Base-by-base conservation (phyloP, 2,329 filamentous ascomycete genomes). In the Aquanectria penicillioides region DNA sequence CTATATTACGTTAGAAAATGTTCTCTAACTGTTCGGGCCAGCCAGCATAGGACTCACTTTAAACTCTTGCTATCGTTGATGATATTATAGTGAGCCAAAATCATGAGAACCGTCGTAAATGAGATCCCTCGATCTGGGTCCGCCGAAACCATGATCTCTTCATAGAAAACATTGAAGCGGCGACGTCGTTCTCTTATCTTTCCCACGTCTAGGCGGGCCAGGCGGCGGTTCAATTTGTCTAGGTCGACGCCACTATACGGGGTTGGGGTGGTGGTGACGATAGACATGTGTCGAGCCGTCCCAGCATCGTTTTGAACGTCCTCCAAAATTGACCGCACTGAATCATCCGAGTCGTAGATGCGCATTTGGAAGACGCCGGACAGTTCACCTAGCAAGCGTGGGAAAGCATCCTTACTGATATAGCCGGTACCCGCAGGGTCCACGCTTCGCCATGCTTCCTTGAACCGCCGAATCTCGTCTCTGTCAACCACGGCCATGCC, bases 31-130 rank as follows among this genome's bases (percentile, higher is more conserved):
- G 2, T 6, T 7, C 15, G 13, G 4, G 12, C 12, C 12, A 12
- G 13, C 12, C n/a, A n/a, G n/a, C 7, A 5, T n/a, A 17, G 36
- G 17, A 76, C 80, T 73, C 79, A 91, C 89, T 86, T 89, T 71
- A 99, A 80, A 76, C 93, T 97, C 82, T 97, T 97, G 80, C 90
- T 97, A 76, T 99, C 95, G 67, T 90, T 97, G 74, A 99, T 99
- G 71, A 99, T 93, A 71, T 98, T 99, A 83, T 99, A 97, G 76
- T 99, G 95, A 28, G 96, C 94, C 56, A 99, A 82, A 60, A 97
- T 96, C 90, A 99, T 95, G 48, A 99, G 83, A 18, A 97, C 90
- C 6, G 90, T 89, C 3, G 93, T 95, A 75, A 99, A 99, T 1
- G 92, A 90, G 59, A 99, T 96, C 43, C 95, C 95, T 62, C 87